A percentile compares a stretch with the other conserved stretches of the same genome.
These are phyloP conservation scores for Chlorella sp. DNA, from an alignment of 139 green algal species.

Conservation along the genomic window DNA sequence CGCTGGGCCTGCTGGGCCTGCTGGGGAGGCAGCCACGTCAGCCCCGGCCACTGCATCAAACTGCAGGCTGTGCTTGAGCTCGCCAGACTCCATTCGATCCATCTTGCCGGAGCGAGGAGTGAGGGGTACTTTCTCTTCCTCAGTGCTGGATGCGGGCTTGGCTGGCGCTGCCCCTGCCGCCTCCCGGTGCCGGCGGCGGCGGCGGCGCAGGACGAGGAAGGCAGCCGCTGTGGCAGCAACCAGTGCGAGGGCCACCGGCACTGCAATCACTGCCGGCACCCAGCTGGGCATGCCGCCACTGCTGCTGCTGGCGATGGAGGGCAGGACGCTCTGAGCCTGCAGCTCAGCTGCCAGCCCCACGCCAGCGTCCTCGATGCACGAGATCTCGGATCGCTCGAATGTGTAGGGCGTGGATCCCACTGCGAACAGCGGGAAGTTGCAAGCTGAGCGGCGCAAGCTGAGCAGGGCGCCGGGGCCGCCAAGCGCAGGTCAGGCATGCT, in stretches of 20 bases:
- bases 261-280: background rate
- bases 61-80: background rate
- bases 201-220: background rate
- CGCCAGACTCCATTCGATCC: slow-evolving; percentile 9
- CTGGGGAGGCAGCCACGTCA: too few species aligned
- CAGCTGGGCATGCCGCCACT: background rate
- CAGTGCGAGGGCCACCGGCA: too few species aligned
- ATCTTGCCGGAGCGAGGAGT: background rate
- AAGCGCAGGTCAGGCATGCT: too few species aligned
- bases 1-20: too few species aligned
- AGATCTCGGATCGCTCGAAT: background rate
- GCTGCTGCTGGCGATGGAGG: too few species aligned
- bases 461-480: too few species aligned
- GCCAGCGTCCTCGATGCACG: background rate
- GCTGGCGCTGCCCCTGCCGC: background rate
- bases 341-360: slow-evolving; percentile 1
- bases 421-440: background rate
- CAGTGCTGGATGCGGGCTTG: background rate
- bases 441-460: too few species aligned
- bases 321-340: background rate
- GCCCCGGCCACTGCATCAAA: background rate
- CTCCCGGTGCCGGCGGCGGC: background rate
- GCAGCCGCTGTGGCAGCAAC: background rate
- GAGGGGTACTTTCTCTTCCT: background rate
- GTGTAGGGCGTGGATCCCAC: background rate